phyloP scores from a whole-genome alignment of 257 asterid species.

The Solanum piurae region DNA sequence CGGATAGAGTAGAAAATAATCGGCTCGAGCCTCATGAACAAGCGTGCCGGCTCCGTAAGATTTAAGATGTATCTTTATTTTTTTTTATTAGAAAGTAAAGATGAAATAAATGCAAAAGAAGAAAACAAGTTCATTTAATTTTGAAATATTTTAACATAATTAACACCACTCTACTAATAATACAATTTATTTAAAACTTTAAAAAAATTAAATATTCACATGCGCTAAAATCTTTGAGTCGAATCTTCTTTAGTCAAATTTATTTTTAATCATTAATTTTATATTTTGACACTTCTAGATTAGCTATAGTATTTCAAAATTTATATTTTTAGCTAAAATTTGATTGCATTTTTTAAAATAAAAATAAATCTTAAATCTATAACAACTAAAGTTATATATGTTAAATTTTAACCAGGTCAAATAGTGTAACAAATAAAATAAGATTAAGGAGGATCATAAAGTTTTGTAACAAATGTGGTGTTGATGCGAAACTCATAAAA shows the following conservation, averaged over 20 bases:
- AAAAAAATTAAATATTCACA: not conserved
- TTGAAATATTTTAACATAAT: not conserved
- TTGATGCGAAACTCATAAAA: not conserved
- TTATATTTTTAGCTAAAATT: not conserved
- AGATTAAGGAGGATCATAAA: not conserved
- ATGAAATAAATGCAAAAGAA: not conserved
- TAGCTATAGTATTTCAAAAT: no score
- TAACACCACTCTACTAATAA: not conserved
- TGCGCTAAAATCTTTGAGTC: not conserved
- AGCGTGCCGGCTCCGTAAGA: not conserved
- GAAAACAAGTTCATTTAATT: not conserved
- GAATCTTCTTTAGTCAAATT: no score
- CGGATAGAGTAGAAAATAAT: not conserved
- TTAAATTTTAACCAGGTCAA: not conserved
- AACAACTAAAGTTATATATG: no score
- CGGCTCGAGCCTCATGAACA: not conserved
- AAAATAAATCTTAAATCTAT: no score
- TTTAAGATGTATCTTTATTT: not conserved
- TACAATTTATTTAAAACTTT: not conserved
- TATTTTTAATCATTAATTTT: no score
- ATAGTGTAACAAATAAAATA: no score
- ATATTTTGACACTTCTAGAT: no score
- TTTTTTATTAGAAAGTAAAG: not conserved
- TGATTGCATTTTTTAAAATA: not conserved
- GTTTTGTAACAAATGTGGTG: not conserved